Evolutionary conservation across 495 filamentous ascomycete species (phyloP).

Genomic region (Friedmanniomyces endolithicus): DNA sequence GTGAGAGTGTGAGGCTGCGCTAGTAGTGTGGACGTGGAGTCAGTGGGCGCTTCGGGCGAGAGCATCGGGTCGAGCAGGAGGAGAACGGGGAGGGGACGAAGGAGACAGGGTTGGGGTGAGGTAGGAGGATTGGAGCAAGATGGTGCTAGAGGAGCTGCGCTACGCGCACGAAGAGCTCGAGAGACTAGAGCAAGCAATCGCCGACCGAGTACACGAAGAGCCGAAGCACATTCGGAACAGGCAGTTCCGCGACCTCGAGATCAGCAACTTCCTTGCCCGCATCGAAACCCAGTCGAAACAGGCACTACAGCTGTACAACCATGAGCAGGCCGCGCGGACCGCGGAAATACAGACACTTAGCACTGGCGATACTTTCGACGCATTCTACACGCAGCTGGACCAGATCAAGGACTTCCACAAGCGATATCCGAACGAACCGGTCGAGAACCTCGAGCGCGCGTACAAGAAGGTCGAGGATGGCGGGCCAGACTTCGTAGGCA

Average conservation of each 20-base stretch:
- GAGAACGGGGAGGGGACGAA: neutral
- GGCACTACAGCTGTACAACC: conserved; percentile 72
- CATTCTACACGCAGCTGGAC: conserved; percentile 75
- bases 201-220: conserved; percentile 76
- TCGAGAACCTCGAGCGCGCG: conserved; percentile 86
- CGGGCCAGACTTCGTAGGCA: conserved; percentile 39
- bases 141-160: conserved; percentile 85
- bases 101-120: neutral
- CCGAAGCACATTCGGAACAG: conserved; percentile 79
- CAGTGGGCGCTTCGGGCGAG: too few species aligned
- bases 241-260: conserved; percentile 78
- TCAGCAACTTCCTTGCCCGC: conserved; percentile 70
- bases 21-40: too few species aligned
- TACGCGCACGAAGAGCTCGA: conserved; percentile 92
- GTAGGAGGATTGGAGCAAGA: conserved; percentile 28
- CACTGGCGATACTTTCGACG: conserved; percentile 78
- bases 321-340: conserved; percentile 54
- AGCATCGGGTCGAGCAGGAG: neutral
- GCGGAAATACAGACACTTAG: conserved; percentile 75
- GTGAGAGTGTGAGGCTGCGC: too few species aligned
- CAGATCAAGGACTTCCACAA: conserved; percentile 78
- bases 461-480: conserved; percentile 64
- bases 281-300: conserved; percentile 76
- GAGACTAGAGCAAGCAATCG: conserved; percentile 83
- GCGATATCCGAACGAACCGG: conserved; percentile 83